These are phyloP conservation scores for Rhynchospora tenuis DNA, from an alignment of 176 grass and related monocot genomes.

Conservation along the genomic window DNA sequence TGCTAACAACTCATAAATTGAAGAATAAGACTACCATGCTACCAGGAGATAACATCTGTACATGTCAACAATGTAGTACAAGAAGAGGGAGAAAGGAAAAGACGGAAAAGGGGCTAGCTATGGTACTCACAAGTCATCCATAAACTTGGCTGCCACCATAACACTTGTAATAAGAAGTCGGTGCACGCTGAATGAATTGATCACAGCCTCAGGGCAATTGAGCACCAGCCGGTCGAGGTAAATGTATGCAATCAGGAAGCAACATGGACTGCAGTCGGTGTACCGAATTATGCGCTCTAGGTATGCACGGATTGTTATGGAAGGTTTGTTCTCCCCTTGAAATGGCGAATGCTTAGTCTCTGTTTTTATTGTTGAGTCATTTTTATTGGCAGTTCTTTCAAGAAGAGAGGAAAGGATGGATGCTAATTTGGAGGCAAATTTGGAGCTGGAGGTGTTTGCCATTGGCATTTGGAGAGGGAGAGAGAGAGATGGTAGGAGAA, in stretches of 20 bases:
- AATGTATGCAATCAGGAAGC: slow-evolving; percentile 64
- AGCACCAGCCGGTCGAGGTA: slow-evolving; percentile 63
- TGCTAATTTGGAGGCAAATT: slow-evolving; percentile 33
- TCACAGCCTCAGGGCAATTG: background rate
- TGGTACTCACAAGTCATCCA: slow-evolving; percentile 54
- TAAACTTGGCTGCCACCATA: slow-evolving; percentile 60
- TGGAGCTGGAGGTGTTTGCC: background rate
- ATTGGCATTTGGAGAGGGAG: background rate
- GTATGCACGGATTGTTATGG: slow-evolving; percentile 57
- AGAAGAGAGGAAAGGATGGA: slow-evolving; percentile 51
- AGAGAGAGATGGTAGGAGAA: background rate
- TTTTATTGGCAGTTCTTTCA: slow-evolving; percentile 28
- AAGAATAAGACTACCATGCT: background rate
- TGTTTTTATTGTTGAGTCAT: background rate
- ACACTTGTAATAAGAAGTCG: slow-evolving; percentile 66
- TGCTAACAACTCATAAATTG: background rate
- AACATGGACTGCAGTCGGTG: slow-evolving; percentile 56
- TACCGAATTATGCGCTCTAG: slow-evolving; percentile 58
- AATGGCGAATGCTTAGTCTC: slow-evolving; percentile 17
- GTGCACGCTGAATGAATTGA: slow-evolving; percentile 65
- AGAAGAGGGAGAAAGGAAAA: background rate
- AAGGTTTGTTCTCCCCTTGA: slow-evolving; percentile 32
- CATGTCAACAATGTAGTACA: background rate
- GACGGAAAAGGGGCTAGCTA: background rate
- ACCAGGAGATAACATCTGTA: background rate